phyloP scores from a whole-genome alignment of 352 stramenopile genomes.

The Aphanomyces astaci region DNA sequence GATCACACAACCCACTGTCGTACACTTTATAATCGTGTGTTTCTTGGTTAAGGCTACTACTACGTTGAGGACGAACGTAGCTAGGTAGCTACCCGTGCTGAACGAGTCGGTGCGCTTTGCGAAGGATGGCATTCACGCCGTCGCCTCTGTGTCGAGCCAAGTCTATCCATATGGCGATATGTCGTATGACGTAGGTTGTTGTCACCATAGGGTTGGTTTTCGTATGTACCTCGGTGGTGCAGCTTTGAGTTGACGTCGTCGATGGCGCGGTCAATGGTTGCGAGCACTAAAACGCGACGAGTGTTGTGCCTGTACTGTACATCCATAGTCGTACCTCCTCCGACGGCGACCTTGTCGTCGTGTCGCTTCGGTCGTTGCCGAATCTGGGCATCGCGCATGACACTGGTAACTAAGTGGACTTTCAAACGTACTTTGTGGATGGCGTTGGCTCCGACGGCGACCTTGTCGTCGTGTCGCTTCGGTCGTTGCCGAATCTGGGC shows the following conservation, averaged over 20 bases:
- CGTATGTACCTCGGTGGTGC: slow-evolving; percentile 32
- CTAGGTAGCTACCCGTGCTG: not conserved
- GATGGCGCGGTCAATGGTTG: slow-evolving; percentile 28
- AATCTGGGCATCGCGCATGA: not conserved
- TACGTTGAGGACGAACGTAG: no score
- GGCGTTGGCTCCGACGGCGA: not conserved
- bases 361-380: not conserved
- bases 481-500: not conserved
- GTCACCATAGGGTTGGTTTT: not conserved
- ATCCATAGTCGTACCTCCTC: not conserved
- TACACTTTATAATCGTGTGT: no score
- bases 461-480: not conserved
- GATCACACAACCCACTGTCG: no score
- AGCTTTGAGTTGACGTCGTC: slow-evolving; percentile 54
- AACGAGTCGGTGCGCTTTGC: slow-evolving; percentile 7
- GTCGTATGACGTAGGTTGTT: no score
- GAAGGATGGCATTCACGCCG: slow-evolving; percentile 6
- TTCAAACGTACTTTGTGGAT: slow-evolving; percentile 21
- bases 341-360: not conserved
- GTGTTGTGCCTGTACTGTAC: not conserved
- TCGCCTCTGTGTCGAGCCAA: not conserved
- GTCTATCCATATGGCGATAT: no score
- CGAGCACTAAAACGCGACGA: slow-evolving; percentile 10
- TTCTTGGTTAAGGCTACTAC: no score
- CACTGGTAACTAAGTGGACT: not conserved